Evolutionary conservation across 805 yeast species (phyloP), one percentile per base, ranked within the genome.

Genomic region (Maudiozyma barnettii): DNA sequence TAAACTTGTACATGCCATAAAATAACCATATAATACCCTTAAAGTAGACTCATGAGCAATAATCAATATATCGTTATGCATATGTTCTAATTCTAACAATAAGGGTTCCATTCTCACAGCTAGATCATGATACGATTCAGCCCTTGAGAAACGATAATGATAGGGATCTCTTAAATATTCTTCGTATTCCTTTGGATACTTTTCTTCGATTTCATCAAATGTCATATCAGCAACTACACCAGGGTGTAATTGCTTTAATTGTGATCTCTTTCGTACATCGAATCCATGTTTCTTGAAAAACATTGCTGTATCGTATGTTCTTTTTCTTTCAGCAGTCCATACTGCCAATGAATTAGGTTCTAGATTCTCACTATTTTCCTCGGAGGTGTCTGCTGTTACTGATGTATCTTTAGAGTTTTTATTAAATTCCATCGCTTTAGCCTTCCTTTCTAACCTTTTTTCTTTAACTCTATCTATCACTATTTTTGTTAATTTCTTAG

Each of bases 21-120:
- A 72, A 66, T 93, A 93, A 3, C 98, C 99, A 59, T 89, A 93
- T 45, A 93, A 75, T 5, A 93, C 96, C 50, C 90, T 74, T 52
- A 95, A 73, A 2, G 93, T 84, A 1, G 95, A 79, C 58, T 91
- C 97, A 63, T 93, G 97, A 1, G 96, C 97, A 55, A 93, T 84
- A 50, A 93, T 84, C 54, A 93, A 70, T 14, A 93, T 76, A 61
- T 89, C 96, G 19, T 88, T 86, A 45, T 86, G 77, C 77, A 84
- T 82, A 55, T 97, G 77, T 65, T 93, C 99, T 80, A 93, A 82
- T 65, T 93, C 98, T 62, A 93, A 73, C 51, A 93, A 79, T 47
- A 93, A 72, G 0, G 98, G 96, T 66, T 93, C 99, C 68, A 93
- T 77, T 56, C 96, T 80, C 35, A 93, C 83, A 0, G 99, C 98